A percentile compares a stretch with the other conserved stretches of the same genome.
Evolutionary conservation across 352 stramenopile genomes (phyloP).

Genomic region (Achlya hypogyna): DNA sequence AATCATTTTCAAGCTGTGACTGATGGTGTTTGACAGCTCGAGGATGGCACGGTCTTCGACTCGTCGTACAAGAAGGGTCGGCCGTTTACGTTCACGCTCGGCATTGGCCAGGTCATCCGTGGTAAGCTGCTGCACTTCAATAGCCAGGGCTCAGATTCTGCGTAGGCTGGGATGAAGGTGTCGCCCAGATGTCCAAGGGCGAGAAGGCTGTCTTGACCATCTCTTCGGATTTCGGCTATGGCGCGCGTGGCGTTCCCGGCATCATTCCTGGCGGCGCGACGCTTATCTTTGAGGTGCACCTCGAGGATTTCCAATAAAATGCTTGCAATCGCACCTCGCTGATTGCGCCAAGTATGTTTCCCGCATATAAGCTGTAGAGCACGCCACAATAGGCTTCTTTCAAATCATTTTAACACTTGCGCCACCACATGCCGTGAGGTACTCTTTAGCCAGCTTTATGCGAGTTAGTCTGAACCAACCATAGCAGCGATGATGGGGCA

Average conservation of each 20-base stretch:
- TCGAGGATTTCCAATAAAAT: conserved; percentile 14
- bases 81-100: conserved; percentile 17
- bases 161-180: conserved; percentile 58
- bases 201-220: conserved; percentile 66
- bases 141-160: neutral
- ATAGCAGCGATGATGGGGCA: too few relatives aligned
- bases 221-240: conserved; percentile 71
- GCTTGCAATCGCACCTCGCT: too few relatives aligned
- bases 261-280: conserved; percentile 53
- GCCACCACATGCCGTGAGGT: too few relatives aligned
- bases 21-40: neutral
- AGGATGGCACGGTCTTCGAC: conserved; percentile 20
- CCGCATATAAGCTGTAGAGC: too few relatives aligned
- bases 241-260: conserved; percentile 34
- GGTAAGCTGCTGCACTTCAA: neutral
- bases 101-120: conserved; percentile 8
- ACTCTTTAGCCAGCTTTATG: too few relatives aligned
- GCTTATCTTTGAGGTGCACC: conserved; percentile 25
- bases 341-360: too few relatives aligned
- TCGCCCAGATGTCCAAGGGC: conserved; percentile 66
- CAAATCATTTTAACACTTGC: neutral
- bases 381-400: too few relatives aligned
- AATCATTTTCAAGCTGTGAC: neutral
- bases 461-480: too few relatives aligned
- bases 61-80: conserved; percentile 8